These are phyloP conservation scores for Cymbopogon citratus DNA, from an alignment of 176 grass and related monocot species.

Conservation along the genomic window DNA sequence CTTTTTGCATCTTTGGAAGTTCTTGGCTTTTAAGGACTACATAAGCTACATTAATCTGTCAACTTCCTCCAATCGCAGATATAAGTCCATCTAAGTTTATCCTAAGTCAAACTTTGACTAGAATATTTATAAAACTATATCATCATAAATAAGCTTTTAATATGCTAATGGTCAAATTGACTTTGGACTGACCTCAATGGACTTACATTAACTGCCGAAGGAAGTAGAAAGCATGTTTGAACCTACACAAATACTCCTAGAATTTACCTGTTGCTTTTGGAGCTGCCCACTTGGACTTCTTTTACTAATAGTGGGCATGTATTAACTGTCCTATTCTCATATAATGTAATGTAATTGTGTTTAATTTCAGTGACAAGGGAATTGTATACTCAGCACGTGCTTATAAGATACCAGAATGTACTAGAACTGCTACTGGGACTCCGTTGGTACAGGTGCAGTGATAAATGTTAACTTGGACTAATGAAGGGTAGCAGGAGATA, in stretches of 20 bases:
- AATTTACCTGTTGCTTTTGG: neutral
- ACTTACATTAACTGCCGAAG: neutral
- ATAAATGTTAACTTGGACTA: slow-evolving; percentile 6
- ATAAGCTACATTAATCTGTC: neutral
- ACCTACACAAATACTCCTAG: neutral
- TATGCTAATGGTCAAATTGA: neutral
- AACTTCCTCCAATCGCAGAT: neutral
- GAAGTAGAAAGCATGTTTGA: slow-evolving; percentile 10
- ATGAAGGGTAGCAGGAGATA: slow-evolving; percentile 6
- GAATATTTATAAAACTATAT: no score
- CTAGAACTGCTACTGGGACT: slow-evolving; percentile 77
- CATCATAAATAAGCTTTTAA: no score
- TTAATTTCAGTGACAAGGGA: slow-evolving; percentile 75
- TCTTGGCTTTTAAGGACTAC: neutral
- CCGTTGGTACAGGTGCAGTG: slow-evolving; percentile 75
- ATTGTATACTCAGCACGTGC: slow-evolving; percentile 90
- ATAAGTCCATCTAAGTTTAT: neutral
- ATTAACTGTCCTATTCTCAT: neutral
- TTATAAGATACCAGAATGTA: slow-evolving; percentile 92
- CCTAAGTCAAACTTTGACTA: neutral
- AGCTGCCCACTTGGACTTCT: neutral
- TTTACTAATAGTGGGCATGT: neutral
- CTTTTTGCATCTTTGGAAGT: neutral
- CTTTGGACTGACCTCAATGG: neutral
- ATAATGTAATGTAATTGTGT: slow-evolving; percentile 14